Conservation (phyloP, 306 rosid genomes). For the Castanospermum australe region DNA sequence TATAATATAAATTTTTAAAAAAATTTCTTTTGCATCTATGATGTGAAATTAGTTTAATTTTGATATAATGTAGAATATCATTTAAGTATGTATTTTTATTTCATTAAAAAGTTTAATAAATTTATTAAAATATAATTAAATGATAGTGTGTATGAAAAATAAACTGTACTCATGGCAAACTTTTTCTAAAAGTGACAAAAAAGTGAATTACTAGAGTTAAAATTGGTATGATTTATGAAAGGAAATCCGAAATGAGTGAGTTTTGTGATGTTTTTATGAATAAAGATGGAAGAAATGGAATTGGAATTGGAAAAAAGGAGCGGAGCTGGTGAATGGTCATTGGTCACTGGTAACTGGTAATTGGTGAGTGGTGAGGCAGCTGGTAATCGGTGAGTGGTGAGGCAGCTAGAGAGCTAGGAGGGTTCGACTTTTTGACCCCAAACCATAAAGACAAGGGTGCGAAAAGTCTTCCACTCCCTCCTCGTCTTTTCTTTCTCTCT, state of each 20-base stretch:
- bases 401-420: constrained; percentile 36
- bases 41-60: no score
- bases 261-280: background rate
- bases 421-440: constrained; percentile 49
- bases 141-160: no score
- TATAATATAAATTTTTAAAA: no score
- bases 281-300: background rate
- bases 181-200: no score
- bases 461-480: constrained; percentile 31
- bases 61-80: no score
- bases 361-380: background rate
- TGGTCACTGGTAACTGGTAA: no score
- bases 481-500: background rate
- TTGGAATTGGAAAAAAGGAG: constrained; percentile 15
- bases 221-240: background rate
- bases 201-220: background rate
- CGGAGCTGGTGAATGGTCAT: no score
- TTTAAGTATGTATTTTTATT: no score
- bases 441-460: constrained; percentile 16
- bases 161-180: no score
- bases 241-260: background rate
- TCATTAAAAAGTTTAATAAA: no score
- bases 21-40: no score
- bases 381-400: background rate
- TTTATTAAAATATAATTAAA: no score